A percentile compares a stretch with the other conserved stretches of the same genome.
Evolutionary conservation across 208 protist genomes (phyloP).

Genomic region (Naegleria fowleri): DNA sequence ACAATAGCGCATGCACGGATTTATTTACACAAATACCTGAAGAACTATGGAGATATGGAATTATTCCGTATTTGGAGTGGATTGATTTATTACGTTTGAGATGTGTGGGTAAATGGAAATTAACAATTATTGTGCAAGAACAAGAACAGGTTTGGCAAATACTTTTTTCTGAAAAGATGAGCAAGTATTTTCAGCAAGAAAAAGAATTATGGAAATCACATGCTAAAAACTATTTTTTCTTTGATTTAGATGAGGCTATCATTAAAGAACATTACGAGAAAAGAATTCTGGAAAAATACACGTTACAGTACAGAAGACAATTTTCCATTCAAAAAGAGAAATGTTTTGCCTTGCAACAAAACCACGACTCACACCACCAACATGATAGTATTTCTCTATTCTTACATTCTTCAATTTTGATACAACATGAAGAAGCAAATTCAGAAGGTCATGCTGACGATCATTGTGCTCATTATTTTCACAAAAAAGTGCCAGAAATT

Average conservation of each 20-base stretch:
- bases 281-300: background rate
- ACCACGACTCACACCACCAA: too few species aligned
- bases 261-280: background rate
- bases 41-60: background rate
- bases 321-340: too few species aligned
- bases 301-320: background rate
- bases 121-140: background rate
- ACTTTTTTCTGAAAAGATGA: background rate
- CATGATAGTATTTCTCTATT: background rate
- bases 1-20: background rate
- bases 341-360: too few species aligned
- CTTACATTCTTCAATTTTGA: background rate
- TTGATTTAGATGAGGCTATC: background rate
- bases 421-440: background rate
- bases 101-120: background rate
- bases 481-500: background rate
- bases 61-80: background rate
- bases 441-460: background rate
- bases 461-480: too few species aligned
- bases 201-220: background rate
- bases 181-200: background rate
- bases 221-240: background rate
- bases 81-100: background rate
- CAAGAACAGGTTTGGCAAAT: background rate
- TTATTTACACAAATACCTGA: background rate